These are phyloP conservation scores for Striga asiatica DNA, from an alignment of 257 asterid genomes.

Conservation along the genomic window DNA sequence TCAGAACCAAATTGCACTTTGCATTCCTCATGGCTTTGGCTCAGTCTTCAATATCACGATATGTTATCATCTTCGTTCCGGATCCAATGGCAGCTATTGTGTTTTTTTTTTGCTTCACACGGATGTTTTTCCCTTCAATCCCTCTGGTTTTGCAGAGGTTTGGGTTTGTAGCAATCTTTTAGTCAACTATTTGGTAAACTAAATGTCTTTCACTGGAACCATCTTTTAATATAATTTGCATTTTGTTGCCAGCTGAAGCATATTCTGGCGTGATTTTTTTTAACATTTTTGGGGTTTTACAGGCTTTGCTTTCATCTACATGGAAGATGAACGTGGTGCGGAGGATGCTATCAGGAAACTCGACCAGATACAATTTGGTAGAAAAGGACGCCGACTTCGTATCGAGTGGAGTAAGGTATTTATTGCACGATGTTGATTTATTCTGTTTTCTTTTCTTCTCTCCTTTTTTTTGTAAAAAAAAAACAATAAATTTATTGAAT, in stretches of 20 bases:
- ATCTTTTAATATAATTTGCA: slow-evolving; percentile 20
- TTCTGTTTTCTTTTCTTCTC: too few species aligned
- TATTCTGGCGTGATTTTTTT: slow-evolving; percentile 21
- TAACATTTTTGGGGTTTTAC: slow-evolving; percentile 21
- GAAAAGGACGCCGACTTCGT: slow-evolving; percentile 73
- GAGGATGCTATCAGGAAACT: slow-evolving; percentile 87
- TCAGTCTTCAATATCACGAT: slow-evolving; percentile 81
- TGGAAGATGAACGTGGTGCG: slow-evolving; percentile 96
- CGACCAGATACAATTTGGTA: slow-evolving; percentile 81
- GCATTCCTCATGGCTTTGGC: slow-evolving; percentile 95
- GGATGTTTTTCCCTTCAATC: slow-evolving; percentile 33
- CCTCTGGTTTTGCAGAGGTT: slow-evolving; percentile 30
- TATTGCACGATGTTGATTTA: slow-evolving; percentile 6
- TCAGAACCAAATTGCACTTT: slow-evolving; percentile 89
- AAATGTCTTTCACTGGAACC: slow-evolving; percentile 28
- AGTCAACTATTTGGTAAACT: slow-evolving; percentile 26
- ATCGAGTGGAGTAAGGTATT: slow-evolving; percentile 91
- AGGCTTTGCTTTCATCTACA: slow-evolving; percentile 90
- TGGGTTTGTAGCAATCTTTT: slow-evolving; percentile 33
- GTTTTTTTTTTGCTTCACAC: slow-evolving; percentile 40
- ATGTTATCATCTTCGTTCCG: slow-evolving; percentile 75
- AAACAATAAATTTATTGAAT: slow-evolving; percentile 6
- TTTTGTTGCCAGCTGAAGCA: slow-evolving; percentile 11
- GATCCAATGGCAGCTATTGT: slow-evolving; percentile 95
- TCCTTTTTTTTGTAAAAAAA: too few species aligned